Evolutionary conservation across 306 rosid species (phyloP).

Genomic region (Acacia melanoxylon): DNA sequence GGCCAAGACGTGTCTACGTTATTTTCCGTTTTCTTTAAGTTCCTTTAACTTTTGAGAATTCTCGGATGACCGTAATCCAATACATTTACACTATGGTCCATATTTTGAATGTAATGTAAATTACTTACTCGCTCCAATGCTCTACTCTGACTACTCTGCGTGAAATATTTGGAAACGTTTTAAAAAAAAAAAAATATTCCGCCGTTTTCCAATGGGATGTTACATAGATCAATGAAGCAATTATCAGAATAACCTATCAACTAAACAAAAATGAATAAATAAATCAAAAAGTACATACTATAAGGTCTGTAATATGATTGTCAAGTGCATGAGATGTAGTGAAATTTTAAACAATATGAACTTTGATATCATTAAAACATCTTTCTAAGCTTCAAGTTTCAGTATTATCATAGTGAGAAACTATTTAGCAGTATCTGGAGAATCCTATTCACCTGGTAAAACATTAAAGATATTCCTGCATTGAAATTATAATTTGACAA

Average conservation of each 20-base stretch:
- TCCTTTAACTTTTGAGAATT: too few species aligned
- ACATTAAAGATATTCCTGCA: constrained; percentile 88
- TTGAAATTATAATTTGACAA: constrained; percentile 73
- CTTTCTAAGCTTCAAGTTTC: constrained; percentile 1
- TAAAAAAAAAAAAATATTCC: too few species aligned
- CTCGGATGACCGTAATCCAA: too few species aligned
- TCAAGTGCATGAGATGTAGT: neutral
- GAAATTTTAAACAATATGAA: neutral
- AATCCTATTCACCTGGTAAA: constrained; percentile 64
- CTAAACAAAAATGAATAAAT: neutral
- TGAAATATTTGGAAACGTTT: too few species aligned
- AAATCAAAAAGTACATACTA: neutral
- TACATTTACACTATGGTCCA: too few species aligned
- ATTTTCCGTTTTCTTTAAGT: too few species aligned
- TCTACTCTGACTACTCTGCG: too few species aligned
- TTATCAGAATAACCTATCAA: neutral
- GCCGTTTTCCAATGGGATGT: too few species aligned
- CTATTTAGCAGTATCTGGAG: neutral
- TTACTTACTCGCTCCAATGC: too few species aligned
- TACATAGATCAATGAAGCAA: neutral
- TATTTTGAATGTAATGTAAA: too few species aligned
- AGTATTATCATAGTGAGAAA: too few species aligned
- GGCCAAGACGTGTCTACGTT: too few species aligned
- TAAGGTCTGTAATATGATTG: neutral
- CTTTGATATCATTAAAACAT: neutral